These are phyloP conservation scores for Myrmaecium sp. DNA, from an alignment of 2,329 filamentous ascomycete genomes.

Conservation along the genomic window DNA sequence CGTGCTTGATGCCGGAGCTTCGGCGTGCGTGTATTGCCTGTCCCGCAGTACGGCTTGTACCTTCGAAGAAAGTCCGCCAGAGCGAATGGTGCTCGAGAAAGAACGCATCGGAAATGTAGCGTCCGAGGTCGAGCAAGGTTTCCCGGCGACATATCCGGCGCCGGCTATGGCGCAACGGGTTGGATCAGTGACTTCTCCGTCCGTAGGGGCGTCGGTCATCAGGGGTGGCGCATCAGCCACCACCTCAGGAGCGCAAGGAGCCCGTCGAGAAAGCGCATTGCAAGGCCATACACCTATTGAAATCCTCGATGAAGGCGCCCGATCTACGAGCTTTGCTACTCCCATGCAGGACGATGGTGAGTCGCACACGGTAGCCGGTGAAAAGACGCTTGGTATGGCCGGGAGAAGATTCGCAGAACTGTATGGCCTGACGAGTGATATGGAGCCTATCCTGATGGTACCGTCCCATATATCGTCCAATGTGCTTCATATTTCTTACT, in stretches of 20 bases:
- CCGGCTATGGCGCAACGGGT: constrained; percentile 1
- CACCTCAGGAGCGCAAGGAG: constrained; percentile 2
- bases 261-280: constrained; percentile 2
- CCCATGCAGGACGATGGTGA: constrained; percentile 3
- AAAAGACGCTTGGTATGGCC: constrained; percentile 4
- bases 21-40: constrained; percentile 4
- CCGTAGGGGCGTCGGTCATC: constrained; percentile 1
- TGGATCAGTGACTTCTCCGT: constrained; percentile 1
- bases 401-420: constrained; percentile 5
- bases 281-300: too few species aligned
- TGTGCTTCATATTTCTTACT: not conserved
- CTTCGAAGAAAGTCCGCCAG: constrained; percentile 3
- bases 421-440: constrained; percentile 6
- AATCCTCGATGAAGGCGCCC: too few species aligned
- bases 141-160: constrained; percentile 1
- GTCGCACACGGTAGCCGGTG: constrained; percentile 1
- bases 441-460: constrained; percentile 7
- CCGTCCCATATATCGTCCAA: not conserved
- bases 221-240: constrained; percentile 2
- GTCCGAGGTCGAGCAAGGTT: constrained; percentile 1
- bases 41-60: constrained; percentile 3
- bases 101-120: too few species aligned
- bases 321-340: too few species aligned
- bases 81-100: constrained; percentile 3
- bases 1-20: constrained; percentile 3